These are phyloP conservation scores for Globisporangium rhizosaccharum DNA, from an alignment of 352 stramenopile species.

Conservation along the genomic window DNA sequence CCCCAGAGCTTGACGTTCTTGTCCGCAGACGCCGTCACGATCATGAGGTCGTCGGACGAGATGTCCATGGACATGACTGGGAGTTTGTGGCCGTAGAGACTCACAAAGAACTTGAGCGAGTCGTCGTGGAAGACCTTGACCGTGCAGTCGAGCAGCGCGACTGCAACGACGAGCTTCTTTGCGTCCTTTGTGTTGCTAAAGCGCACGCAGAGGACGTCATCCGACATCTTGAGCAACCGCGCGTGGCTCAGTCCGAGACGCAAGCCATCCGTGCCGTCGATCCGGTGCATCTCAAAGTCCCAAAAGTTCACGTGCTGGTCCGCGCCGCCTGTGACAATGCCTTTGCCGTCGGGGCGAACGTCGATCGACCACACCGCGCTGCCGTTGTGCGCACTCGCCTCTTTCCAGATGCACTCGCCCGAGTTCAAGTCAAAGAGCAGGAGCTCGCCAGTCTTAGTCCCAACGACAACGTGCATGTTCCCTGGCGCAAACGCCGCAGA, in stretches of 20 bases:
- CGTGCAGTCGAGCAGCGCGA: slow-evolving; percentile 94
- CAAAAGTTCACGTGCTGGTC: slow-evolving; percentile 99
- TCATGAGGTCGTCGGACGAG: slow-evolving; percentile 95
- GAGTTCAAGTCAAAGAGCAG: slow-evolving; percentile 94
- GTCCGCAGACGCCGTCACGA: slow-evolving; percentile 96
- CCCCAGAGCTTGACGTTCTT: slow-evolving; percentile 99
- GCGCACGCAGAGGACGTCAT: slow-evolving; percentile 97
- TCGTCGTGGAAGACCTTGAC: slow-evolving; percentile 99
- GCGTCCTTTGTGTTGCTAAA: slow-evolving; percentile 94
- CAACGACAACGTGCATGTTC: slow-evolving; percentile 96
- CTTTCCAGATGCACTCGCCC: slow-evolving; percentile 90
- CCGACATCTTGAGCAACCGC: slow-evolving; percentile 97
- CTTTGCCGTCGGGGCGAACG: slow-evolving; percentile 87
- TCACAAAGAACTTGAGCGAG: slow-evolving; percentile 99
- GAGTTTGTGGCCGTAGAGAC: slow-evolving; percentile 98
- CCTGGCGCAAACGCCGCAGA: slow-evolving; percentile 94
- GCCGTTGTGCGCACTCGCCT: slow-evolving; percentile 86
- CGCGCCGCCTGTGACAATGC: slow-evolving; percentile 93
- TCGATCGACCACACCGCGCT: slow-evolving; percentile 97
- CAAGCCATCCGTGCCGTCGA: slow-evolving; percentile 42
- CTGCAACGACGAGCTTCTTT: slow-evolving; percentile 83
- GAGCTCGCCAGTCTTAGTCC: slow-evolving; percentile 95
- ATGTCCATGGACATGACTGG: slow-evolving; percentile 98
- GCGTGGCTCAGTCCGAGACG: slow-evolving; percentile 92
- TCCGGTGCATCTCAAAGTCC: slow-evolving; percentile 92